Evolutionary conservation across 345 rosid species (phyloP).

Genomic region (Bretschneidera sinensis): DNA sequence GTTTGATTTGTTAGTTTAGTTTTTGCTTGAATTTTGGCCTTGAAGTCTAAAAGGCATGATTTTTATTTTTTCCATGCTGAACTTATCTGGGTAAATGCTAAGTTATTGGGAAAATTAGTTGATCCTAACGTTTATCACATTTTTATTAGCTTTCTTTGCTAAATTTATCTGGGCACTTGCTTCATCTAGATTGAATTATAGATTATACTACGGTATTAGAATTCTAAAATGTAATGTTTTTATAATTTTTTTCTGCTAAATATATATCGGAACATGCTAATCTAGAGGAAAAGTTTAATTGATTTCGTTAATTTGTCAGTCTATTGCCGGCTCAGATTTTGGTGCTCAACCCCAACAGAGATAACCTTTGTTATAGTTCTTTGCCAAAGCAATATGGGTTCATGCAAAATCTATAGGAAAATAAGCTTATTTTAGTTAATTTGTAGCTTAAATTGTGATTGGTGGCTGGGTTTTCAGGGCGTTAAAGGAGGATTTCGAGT

Average conservation of each 20-base stretch:
- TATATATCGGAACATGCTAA: too few species aligned
- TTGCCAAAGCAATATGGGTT: background rate
- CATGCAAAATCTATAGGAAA: background rate
- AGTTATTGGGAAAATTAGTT: background rate
- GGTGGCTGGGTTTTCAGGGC: conserved; percentile 40
- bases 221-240: too few species aligned
- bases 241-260: too few species aligned
- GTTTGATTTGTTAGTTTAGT: background rate
- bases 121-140: background rate
- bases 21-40: background rate
- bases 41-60: conserved; percentile 2
- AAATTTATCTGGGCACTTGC: conserved; percentile 6
- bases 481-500: conserved; percentile 63
- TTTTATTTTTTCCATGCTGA: background rate
- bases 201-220: background rate
- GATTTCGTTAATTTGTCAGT: background rate
- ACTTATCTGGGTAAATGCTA: conserved; percentile 10
- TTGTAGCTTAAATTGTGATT: conserved; percentile 1
- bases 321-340: background rate
- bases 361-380: background rate
- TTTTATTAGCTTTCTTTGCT: background rate
- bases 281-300: too few species aligned
- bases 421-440: background rate
- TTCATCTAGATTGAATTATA: background rate
- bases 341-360: background rate